Conservation (phyloP, 345 rosid species). For the Hibiscus mutabilis region DNA sequence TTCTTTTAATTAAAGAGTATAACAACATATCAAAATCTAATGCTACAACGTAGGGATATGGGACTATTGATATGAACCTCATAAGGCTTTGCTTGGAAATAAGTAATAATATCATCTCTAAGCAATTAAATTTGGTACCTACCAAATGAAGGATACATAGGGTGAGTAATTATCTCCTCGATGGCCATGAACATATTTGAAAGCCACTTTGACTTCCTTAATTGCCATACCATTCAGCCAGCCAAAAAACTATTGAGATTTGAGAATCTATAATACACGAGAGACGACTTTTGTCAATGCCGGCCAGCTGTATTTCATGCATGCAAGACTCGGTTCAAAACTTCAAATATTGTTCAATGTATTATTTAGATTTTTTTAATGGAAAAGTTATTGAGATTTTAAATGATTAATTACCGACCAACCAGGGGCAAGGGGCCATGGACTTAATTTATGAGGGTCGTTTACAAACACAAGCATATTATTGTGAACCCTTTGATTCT, state of each 20-base stretch:
- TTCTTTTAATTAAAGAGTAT: no score
- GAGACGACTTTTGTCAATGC: not conserved
- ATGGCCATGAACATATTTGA: not conserved
- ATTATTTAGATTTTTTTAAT: not conserved
- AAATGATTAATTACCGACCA: not conserved
- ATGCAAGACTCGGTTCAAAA: not conserved
- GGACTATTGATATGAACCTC: not conserved
- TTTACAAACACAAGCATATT: not conserved
- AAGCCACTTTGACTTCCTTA: not conserved
- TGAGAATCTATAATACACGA: not conserved
- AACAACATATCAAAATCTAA: not conserved
- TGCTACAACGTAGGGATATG: not conserved
- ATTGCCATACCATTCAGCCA: not conserved
- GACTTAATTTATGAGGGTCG: not conserved
- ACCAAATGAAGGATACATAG: not conserved
- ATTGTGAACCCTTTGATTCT: not conserved
- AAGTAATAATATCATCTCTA: not conserved
- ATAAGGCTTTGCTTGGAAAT: not conserved
- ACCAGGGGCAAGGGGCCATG: not conserved
- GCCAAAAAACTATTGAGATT: not conserved
- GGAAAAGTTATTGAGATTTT: not conserved
- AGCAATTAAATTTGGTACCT: not conserved
- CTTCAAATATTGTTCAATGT: no score
- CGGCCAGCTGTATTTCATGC: slow-evolving; percentile 8
- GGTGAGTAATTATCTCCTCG: not conserved